Evolutionary conservation across 116 monocot species (phyloP).

Genomic region (Posidonia oceanica): DNA sequence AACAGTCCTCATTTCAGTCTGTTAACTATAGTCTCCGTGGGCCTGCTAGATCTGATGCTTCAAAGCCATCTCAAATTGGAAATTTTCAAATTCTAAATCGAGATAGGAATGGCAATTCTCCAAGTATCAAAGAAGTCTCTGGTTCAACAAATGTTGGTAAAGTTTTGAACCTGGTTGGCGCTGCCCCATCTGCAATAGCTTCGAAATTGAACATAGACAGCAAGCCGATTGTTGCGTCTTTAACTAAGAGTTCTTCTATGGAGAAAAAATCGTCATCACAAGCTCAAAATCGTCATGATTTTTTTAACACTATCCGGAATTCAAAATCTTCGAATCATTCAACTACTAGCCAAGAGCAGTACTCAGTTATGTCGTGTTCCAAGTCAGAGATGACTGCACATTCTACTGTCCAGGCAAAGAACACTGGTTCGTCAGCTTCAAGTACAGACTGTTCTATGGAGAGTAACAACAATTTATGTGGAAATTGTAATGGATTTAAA

Average conservation of each 20-base stretch:
- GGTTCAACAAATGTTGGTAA: conserved; percentile 12
- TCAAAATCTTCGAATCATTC: conserved; percentile 14
- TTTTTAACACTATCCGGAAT: conserved; percentile 47
- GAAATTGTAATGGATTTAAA: not conserved
- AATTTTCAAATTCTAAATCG: conserved; percentile 45
- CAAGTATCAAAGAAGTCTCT: conserved; percentile 17
- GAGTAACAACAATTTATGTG: not conserved
- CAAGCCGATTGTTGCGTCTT: not conserved
- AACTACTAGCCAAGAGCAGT: conserved; percentile 3
- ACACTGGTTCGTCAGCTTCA: not conserved
- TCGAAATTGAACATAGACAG: not conserved
- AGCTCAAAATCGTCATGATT: conserved; percentile 41
- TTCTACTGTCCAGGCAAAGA: not conserved
- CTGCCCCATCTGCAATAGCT: conserved; percentile 2
- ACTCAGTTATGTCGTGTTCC: conserved; percentile 3
- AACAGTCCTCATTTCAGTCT: conserved; percentile 18
- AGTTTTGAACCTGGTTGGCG: conserved; percentile 5
- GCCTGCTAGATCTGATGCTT: conserved; percentile 20
- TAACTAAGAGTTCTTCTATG: conserved; percentile 1
- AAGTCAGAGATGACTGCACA: not conserved
- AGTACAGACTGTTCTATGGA: not conserved
- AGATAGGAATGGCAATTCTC: conserved; percentile 29
- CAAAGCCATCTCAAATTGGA: conserved; percentile 30
- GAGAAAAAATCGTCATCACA: conserved; percentile 27
- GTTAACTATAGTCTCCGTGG: conserved; percentile 18